Evolutionary conservation across 345 rosid species (phyloP), one percentile per base, ranked within the genome.

Genomic region (Geranium rotundifolium): DNA sequence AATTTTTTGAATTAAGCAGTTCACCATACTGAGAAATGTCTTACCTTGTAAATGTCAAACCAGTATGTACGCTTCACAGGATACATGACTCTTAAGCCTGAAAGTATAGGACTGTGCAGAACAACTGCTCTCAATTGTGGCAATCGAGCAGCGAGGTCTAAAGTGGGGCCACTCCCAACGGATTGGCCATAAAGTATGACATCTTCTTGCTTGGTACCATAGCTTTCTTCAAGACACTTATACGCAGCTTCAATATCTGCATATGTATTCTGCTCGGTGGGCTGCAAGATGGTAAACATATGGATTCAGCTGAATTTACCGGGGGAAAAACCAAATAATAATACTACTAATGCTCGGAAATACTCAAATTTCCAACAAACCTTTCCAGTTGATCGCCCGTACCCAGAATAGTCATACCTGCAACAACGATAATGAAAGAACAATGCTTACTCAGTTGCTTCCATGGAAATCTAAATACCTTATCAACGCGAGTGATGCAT

Each of bases 31-130:
- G 23, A 30, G 1, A 23, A 23, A 59, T 23, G 54, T 46, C 57
- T 77, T 68, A 90, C 99, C 97, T 93, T 93, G 77, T 86, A 93
- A 58, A 93, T 93, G 79, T 90, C 99, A 31, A 93, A 93, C 99
- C 97, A 90, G 74, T 88, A 93, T 13, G 99, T 77, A 55, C 89
- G 89, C 83, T 86, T 93, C 17, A 93, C 97, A 62, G 97, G 91
- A 79, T 88, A 93, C 99, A 93, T 93, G 65, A 93, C 99, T 76
- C 99, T 82, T 62, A 93, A 76, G 37, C 99, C 99, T 0, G 99
- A 93, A 23, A 90, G 87, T 77, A 93, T 93, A 27, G 99, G 96
- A 75, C 99, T 90, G 64, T 93, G 99, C 66, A 93, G 81, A 67
- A 90, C 95, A 19, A 86, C 95, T 60, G 96, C 96, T 80, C 81